Base-by-base conservation (phyloP, 345 rosid genomes). In the Gossypioides kirkii region DNA sequence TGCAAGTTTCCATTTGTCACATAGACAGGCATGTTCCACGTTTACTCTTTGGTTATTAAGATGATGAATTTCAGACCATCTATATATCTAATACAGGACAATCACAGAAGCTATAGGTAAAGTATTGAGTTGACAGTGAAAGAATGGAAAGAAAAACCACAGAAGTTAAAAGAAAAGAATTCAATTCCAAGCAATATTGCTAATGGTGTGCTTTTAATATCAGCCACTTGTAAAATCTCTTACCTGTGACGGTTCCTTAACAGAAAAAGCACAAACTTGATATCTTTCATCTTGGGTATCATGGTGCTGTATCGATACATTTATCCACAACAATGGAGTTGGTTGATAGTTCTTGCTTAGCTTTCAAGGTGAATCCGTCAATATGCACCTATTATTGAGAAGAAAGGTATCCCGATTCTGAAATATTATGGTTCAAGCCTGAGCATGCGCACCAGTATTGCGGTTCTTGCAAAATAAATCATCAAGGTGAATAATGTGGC, bases 141-240 rank as follows among this genome's bases (percentile, higher is more conserved):
- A 60, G 9, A 32, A 26, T 13, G 38, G 64, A 32, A 12, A 14
- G 16, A 6, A 58, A 9, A 60, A 26, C 16, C 18, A 25, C 8
- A 28, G 18, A 61, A 3, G 45, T 2, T 61, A 14, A 3, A 45
- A 43, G 49, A 11, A 69, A 70, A 67, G 42, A 67, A 63, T 63
- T 71, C 42, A 50, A 72, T 47, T 71, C 61, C 53, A 61, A 64
- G 17, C n/a, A 10, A 20, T 64, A 25, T 64, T 8, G 16, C 26
- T 38, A 62, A 20, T n/a, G 23, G 0, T 38, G 9, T 59, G 47
- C 68, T 62, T 38, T 12, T 53, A 71, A 68, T 52, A 69, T 64
- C 73, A 75, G 70, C 78, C 76, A 73, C 70, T 28, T 22, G 32
- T 13, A 56, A 77, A 70, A 56, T 26, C 58, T 49, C 71, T 23